phyloP scores from a whole-genome alignment of 1,139 yeast genomes.

The Williopsis jadinii region DNA sequence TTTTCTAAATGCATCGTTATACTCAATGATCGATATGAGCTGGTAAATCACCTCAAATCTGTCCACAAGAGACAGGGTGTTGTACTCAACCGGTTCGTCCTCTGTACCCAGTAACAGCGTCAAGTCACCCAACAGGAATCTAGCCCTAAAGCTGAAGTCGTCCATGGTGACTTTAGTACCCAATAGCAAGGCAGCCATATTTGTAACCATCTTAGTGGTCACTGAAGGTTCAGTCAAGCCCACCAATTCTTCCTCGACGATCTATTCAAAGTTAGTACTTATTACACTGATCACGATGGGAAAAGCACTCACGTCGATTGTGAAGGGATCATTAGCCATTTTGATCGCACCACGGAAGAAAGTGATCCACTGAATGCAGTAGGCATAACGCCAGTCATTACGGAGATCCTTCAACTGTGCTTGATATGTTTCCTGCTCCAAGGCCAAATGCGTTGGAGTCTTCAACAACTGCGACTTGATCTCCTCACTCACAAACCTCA shows the following conservation, averaged over 20 bases:
- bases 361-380: slow-evolving; percentile 43
- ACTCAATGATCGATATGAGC: slow-evolving; percentile 28
- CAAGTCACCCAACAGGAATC: slow-evolving; percentile 37
- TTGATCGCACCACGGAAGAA: slow-evolving; percentile 40
- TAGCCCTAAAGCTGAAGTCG: slow-evolving; percentile 41
- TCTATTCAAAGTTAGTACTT: not conserved
- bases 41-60: slow-evolving; percentile 41
- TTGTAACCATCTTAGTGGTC: slow-evolving; percentile 33
- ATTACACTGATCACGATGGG: too few relatives aligned
- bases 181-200: slow-evolving; percentile 32
- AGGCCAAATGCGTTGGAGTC: slow-evolving; percentile 20
- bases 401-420: slow-evolving; percentile 20
- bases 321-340: slow-evolving; percentile 39
- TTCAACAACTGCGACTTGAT: slow-evolving; percentile 19
- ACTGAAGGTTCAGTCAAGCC: slow-evolving; percentile 32
- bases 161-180: slow-evolving; percentile 24
- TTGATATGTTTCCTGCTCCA: slow-evolving; percentile 22
- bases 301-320: slow-evolving; percentile 30
- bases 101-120: slow-evolving; percentile 20
- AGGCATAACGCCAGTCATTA: slow-evolving; percentile 31
- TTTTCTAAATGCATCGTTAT: slow-evolving; percentile 27
- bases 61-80: slow-evolving; percentile 32
- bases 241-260: slow-evolving; percentile 42
- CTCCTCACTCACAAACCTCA: slow-evolving; percentile 20
- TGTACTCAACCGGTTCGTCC: slow-evolving; percentile 28